Evolutionary conservation across 257 asterid genomes (phyloP), one percentile per base, ranked within the genome.

Genomic region (Buddleja alternifolia): DNA sequence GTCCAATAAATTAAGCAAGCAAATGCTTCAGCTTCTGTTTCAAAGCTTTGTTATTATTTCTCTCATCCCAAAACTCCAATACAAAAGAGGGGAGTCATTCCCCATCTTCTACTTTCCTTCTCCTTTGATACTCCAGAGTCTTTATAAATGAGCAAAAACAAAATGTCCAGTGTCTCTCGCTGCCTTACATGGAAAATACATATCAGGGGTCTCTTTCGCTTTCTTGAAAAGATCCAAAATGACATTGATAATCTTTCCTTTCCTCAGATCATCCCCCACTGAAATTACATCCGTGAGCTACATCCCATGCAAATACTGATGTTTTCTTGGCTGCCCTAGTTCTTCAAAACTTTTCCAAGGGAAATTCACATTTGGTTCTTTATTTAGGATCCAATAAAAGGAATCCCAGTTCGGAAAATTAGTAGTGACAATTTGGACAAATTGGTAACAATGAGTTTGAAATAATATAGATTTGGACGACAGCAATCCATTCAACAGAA

Each of bases 61-160:
- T 36, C 12, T 48, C 71, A 39, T 7, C 9, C 64, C 36, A 36
- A 66, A 51, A 48, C 7, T 23, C 32, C 40, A 58, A 59, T 54
- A 11, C 1, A 21, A 16, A 61, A 8, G 46, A 15, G 42, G 4
- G 10, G 10, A 24, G 17, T 23, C 37, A 4, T 29, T 32, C 63
- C 15, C 21, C 9, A 5, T 7, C 42, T 24, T 32, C 19, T 20
- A 29, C 5, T 23, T 62, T 44, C 10, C n/a, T 14, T 9, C 9
- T 34, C 21, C 34, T 9, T 3, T 42, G 14, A 29, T 29, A 29
- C 34, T 29, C 34, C 34, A 29, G 34, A 1, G 3, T 29, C 34
- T 29, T 29, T 1, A 29, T 29, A n/a, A n/a, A n/a, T n/a, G n/a
- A n/a, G n/a, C n/a, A n/a, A n/a, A n/a, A n/a, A n/a, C n/a, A n/a